phyloP scores from a whole-genome alignment of 208 protist genomes.

The Crithidia expoeki region DNA sequence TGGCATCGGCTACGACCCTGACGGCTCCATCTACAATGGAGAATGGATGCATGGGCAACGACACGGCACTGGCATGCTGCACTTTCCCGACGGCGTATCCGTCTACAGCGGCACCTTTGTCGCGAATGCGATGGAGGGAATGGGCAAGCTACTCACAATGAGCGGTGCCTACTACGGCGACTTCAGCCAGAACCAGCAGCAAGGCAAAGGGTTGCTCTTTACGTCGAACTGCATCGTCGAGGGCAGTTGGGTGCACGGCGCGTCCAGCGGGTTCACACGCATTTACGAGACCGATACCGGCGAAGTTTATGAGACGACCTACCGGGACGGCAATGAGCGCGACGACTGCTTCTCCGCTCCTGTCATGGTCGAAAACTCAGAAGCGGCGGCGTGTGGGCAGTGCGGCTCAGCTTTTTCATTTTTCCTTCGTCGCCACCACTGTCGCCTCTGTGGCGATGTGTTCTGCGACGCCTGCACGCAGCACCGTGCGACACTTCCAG shows the following conservation, averaged over 20 bases:
- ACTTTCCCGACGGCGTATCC: conserved; percentile 35
- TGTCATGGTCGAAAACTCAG: conserved; percentile 73
- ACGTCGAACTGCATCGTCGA: conserved; percentile 41
- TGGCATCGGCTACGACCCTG: conserved; percentile 46
- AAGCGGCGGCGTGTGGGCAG: conserved; percentile 62
- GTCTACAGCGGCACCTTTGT: conserved; percentile 83
- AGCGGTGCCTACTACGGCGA: conserved; percentile 73
- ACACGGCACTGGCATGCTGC: conserved; percentile 80
- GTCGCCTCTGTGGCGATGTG: conserved; percentile 91
- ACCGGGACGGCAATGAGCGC: conserved; percentile 76
- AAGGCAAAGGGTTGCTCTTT: conserved; percentile 73
- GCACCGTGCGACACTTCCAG: conserved; percentile 62
- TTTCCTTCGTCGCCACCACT: conserved; percentile 91
- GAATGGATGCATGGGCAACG: conserved; percentile 77
- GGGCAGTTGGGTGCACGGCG: conserved; percentile 57
- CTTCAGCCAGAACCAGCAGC: conserved; percentile 62
- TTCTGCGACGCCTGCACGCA: conserved; percentile 91
- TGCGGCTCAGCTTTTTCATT: conserved; percentile 81
- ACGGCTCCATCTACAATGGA: conserved; percentile 77
- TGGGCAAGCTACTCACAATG: conserved; percentile 58
- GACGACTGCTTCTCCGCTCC: conserved; percentile 84
- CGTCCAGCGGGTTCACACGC: conserved; percentile 55
- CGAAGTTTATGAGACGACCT: conserved; percentile 80
- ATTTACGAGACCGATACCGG: conserved; percentile 54
- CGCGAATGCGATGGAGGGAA: conserved; percentile 57